phyloP scores from a whole-genome alignment of 2,329 filamentous ascomycete genomes.

The Fusarium sp. region DNA sequence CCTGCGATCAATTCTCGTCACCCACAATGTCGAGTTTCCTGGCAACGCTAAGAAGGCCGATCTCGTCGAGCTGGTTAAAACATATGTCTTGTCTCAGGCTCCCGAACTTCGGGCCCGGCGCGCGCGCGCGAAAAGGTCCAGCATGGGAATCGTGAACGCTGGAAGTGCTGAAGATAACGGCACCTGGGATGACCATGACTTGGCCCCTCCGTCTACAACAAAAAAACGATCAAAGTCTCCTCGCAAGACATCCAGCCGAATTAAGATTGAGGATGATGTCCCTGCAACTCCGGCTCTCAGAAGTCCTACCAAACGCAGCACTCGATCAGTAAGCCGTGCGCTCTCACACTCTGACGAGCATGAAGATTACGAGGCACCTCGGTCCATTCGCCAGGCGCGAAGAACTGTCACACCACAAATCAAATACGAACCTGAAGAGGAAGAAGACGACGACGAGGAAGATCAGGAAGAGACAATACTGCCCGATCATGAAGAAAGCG shows the following conservation, averaged over 20 bases:
- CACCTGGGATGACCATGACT: conserved; percentile 71
- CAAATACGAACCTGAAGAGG: conserved; percentile 65
- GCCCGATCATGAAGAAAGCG: conserved; percentile 64
- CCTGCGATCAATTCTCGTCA: conserved; percentile 90
- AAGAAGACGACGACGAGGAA: conserved; percentile 52
- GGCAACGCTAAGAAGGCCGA: conserved; percentile 92
- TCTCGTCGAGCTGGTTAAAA: conserved; percentile 85
- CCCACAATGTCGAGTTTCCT: conserved; percentile 86
- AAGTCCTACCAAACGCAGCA: conserved; percentile 67
- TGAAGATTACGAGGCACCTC: conserved; percentile 53
- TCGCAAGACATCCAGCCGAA: conserved; percentile 64
- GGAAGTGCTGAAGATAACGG: conserved; percentile 75
- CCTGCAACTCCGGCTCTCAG: conserved; percentile 51
- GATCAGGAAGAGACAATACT: conserved; percentile 49
- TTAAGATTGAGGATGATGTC: conserved; percentile 67
- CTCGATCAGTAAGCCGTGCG: conserved; percentile 67
- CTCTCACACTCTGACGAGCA: conserved; percentile 64
- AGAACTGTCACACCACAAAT: conserved; percentile 66
- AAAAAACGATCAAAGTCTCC: conserved; percentile 67
- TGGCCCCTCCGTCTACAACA: conserved; percentile 62
- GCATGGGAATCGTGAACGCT: conserved; percentile 82
- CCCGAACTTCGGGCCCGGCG: conserved; percentile 80
- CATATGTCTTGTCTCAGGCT: conserved; percentile 82
- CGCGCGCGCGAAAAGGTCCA: conserved; percentile 85
- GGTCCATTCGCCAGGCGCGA: conserved; percentile 64